Evolutionary conservation across 2,329 filamentous ascomycete species (phyloP).

Genomic region (Paecilomyces formosus): DNA sequence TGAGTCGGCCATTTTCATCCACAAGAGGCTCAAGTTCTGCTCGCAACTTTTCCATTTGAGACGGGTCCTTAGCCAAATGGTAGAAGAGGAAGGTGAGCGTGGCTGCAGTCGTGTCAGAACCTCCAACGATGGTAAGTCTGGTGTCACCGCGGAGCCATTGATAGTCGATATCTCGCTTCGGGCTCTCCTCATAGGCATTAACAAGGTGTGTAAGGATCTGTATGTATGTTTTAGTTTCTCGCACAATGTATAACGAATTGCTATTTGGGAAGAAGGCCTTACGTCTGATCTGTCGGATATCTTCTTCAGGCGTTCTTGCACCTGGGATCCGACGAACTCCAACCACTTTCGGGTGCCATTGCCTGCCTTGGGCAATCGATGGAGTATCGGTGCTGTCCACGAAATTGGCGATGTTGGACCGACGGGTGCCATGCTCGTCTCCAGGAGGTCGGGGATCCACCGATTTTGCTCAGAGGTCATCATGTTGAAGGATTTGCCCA

Average conservation of each 20-base stretch:
- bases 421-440: background rate
- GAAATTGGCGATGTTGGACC: background rate
- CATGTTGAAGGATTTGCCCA: background rate
- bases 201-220: background rate
- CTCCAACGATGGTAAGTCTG: background rate
- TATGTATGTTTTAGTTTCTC: background rate
- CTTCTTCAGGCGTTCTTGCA: background rate
- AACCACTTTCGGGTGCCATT: background rate
- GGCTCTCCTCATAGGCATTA: background rate
- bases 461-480: background rate
- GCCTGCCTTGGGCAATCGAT: background rate
- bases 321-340: background rate
- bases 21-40: background rate
- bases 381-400: background rate
- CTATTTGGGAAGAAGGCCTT: background rate
- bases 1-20: background rate
- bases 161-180: background rate
- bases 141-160: background rate
- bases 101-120: background rate
- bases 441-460: background rate
- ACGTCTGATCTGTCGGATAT: background rate
- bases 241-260: background rate
- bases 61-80: background rate
- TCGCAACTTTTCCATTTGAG: background rate
- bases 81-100: background rate